Base-by-base conservation (phyloP, 371 early-diverging fungal species). In the Lichtheimia corymbifera region DNA sequence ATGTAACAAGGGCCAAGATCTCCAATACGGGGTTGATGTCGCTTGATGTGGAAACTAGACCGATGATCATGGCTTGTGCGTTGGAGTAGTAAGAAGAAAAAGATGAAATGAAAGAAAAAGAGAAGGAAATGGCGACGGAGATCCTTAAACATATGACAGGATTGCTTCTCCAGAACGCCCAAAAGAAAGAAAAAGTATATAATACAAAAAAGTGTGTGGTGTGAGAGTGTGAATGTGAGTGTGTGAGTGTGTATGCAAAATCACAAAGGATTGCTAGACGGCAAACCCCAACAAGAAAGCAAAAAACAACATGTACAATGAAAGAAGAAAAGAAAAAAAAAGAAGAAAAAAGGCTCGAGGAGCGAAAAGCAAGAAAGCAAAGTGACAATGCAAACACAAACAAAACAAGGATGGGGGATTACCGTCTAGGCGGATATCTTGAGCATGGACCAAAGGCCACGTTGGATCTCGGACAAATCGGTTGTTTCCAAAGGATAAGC, bases 381-480 rank as follows among this genome's bases (percentile, higher is more conserved):
- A 35, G 35, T 13, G 35, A 35, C 35, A 35, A 35, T 35, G 35
- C 35, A 35, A 35, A 35, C 35, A 47, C 47, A 47, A 47, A 47
- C 47, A 35, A 52, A 15, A 11, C 13, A 47, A 58, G 20, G 50
- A 50, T 25, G 20, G 49, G 25, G 47, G 27, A 11, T 15, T 11
- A 12, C 18, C 22, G 51, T 40, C 69, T 72, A 75, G 42, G 73
- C 71, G 50, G 71, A 67, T 52, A 80, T 74, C 62, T 77, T 80
- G 57, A 80, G 71, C 75, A 80, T 75, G 51, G 75, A 74, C 52
- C 77, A 68, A 54, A 80, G 65, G 18, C 71, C 74, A 49, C 72
- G 73, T 54, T 80, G 80, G 42, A 80, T 80, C 63, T 80, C 75
- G 27, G 80, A 76, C 28, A 80, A 67, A 50, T 67, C 67, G 6